Evolutionary conservation across 768 basidiomycete species (phyloP), one percentile per base, ranked within the genome.

Genomic region (Pleurotus giganteus): DNA sequence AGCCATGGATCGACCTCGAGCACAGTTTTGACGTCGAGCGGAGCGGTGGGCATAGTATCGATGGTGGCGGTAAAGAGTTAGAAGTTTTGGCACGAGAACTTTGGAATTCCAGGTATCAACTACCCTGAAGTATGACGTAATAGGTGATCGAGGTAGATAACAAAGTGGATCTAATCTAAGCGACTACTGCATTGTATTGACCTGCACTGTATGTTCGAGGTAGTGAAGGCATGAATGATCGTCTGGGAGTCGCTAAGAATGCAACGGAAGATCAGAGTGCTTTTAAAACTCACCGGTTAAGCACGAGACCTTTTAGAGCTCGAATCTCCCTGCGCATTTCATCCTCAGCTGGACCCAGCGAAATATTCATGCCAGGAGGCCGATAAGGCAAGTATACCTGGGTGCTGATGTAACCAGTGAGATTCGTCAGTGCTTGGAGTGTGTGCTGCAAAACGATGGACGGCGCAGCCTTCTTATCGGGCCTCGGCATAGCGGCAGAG

Each of bases 361-460:
- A 53, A 15, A 60, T 61, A 7, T 71, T 68, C 9, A 60, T 47
- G 4, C 67, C 68, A 39, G 71, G 59, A 2, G 71, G 61, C 39
- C 72, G 73, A 61, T 74, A 81, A 5, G 55, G 51, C 11, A 57
- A 27, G 29, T 90, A 91, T 2, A 87, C 80, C 60, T 90, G 86
- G 7, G 86, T 78, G 55, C 86, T 85, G 63, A 92, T 80, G 66
- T 89, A 90, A 4, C 90, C 89, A 0, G 89, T 91, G 57, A 92
- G 79, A 61, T 89, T 85, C 1, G 85, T 78, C 34, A 91, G 74
- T 0, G 80, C 66, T 63, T 90, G 80, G 5, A 91, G 70, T 8
- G 84, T 84, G 61, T 83, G 78, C 60, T 88, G 86, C 62, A 75
- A 74, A 5, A 76, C 71, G 41, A 68, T 75, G 23, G 67, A 15